Conservation (phyloP, 768 basidiomycete species). For the Xerocomus spinulosus region DNA sequence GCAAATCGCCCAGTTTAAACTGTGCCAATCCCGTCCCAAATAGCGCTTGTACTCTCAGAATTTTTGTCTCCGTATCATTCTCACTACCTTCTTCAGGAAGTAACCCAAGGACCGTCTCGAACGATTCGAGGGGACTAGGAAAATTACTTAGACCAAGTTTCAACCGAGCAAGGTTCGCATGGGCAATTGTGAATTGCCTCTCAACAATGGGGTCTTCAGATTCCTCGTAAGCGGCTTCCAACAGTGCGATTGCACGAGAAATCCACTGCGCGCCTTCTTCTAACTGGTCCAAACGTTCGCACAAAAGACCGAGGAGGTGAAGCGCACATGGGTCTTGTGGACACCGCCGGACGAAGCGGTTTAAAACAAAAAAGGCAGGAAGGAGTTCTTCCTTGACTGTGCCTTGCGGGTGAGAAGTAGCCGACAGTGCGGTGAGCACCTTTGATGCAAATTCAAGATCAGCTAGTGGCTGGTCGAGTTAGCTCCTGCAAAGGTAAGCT, state of each 20-base stretch:
- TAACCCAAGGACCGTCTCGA: constrained; percentile 68
- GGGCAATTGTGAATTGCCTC: constrained; percentile 73
- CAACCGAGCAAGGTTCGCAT: constrained; percentile 76
- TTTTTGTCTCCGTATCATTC: constrained; percentile 30
- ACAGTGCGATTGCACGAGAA: constrained; percentile 55
- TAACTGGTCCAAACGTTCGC: constrained; percentile 74
- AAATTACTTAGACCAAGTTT: constrained; percentile 58
- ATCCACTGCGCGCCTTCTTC: constrained; percentile 57
- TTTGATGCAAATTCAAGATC: constrained; percentile 72
- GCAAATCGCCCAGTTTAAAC: constrained; percentile 59
- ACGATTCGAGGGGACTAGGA: constrained; percentile 59
- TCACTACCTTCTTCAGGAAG: constrained; percentile 46
- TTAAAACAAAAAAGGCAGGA: constrained; percentile 76
- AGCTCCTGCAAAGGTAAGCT: neutral
- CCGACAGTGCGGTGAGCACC: constrained; percentile 43
- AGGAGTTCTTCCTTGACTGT: constrained; percentile 47
- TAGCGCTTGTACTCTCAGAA: constrained; percentile 57
- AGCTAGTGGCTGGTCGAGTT: constrained; percentile 59
- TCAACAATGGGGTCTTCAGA: constrained; percentile 78
- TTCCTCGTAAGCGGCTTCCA: constrained; percentile 89
- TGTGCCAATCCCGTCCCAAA: constrained; percentile 71
- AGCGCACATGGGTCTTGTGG: constrained; percentile 70
- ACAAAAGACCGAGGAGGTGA: constrained; percentile 81
- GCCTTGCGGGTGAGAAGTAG: constrained; percentile 13
- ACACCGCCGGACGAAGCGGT: constrained; percentile 64